Conservation (phyloP, 208 protist species). For the Crithidia sp. region DNA sequence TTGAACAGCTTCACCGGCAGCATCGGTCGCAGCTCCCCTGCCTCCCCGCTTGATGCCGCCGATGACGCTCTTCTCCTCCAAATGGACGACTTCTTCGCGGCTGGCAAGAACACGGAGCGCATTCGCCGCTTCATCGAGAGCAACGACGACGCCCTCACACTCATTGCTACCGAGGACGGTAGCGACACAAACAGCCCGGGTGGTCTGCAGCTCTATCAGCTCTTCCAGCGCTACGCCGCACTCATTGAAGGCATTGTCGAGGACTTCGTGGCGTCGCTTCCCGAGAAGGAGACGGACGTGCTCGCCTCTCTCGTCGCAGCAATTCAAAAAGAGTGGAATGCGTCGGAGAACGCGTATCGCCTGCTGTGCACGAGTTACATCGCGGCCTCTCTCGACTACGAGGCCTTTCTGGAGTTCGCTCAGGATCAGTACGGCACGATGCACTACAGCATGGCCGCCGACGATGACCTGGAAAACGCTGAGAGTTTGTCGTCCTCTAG, state of each 20-base stretch:
- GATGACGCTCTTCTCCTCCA: slow-evolving; percentile 39
- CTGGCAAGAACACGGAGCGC: slow-evolving; percentile 62
- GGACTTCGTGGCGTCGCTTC: slow-evolving; percentile 48
- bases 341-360: slow-evolving; percentile 36
- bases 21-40: background rate
- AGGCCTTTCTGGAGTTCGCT: slow-evolving; percentile 70
- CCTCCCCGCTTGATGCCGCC: background rate
- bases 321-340: slow-evolving; percentile 55
- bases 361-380: slow-evolving; percentile 78
- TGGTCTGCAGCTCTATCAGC: slow-evolving; percentile 54
- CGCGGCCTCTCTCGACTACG: slow-evolving; percentile 70
- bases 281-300: slow-evolving; percentile 6
- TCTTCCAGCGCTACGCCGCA: slow-evolving; percentile 61
- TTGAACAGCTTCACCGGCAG: background rate
- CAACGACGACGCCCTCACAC: slow-evolving; percentile 40
- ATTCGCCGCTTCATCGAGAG: slow-evolving; percentile 65
- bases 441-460: slow-evolving; percentile 26
- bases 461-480: slow-evolving; percentile 8
- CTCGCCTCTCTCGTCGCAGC: slow-evolving; percentile 47
- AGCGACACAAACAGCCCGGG: slow-evolving; percentile 44
- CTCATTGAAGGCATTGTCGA: slow-evolving; percentile 63
- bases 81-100: slow-evolving; percentile 73
- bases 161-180: slow-evolving; percentile 20
- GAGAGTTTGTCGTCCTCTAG: slow-evolving; percentile 17
- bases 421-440: slow-evolving; percentile 60